Base-by-base conservation (phyloP, 116 monocot species). In the Phalaenopsis hybrid region DNA sequence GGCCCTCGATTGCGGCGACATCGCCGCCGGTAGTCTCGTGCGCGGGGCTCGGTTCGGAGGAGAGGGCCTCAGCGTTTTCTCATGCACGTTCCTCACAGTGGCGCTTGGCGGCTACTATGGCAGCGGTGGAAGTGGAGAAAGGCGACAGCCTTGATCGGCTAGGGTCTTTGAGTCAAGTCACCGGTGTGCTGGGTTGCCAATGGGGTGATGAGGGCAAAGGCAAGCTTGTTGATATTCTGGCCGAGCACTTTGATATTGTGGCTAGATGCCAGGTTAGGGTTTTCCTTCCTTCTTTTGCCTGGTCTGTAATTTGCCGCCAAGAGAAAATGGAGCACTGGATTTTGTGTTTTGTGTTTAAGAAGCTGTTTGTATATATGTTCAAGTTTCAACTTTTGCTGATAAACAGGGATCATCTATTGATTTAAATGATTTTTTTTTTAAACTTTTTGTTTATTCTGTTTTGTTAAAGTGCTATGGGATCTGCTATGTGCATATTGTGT, bases 191-290 rank as follows among this genome's bases (percentile, higher is more conserved):
- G 44, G 92, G 92, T 4, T 88, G 86, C 68, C 92, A 92, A 83
- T 92, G 92, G 92, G 92, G 92, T 20, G 90, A 89, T 44, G 90
- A 92, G 79, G 92, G 90, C n/a, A 92, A 92, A 76, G 92, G 92
- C 52, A 92, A 92, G 82, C 88, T 92, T 28, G 90, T 92, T 6
- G 92, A 92, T 83, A 85, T 92, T 18, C 83, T 92, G 23, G 90
- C 92, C 17, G 58, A 85, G 80, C 85, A 85, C 20, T 92, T 92
- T 50, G 90, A 92, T 75, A 80, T 92, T 10, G 92, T 92, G 34
- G 92, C 92, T 44, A 80, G 92, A 11, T 92, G 92, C 43, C 92
- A 92, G 90, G 92, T 91, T 45, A 77, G 25, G 0, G 13, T 15
- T 44, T 49, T 28, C 51, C 44, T 75, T 45, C 13, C 23, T n/a